Conservation (phyloP, 768 basidiomycete species). For the Chalciporus sphaerocephalus region DNA sequence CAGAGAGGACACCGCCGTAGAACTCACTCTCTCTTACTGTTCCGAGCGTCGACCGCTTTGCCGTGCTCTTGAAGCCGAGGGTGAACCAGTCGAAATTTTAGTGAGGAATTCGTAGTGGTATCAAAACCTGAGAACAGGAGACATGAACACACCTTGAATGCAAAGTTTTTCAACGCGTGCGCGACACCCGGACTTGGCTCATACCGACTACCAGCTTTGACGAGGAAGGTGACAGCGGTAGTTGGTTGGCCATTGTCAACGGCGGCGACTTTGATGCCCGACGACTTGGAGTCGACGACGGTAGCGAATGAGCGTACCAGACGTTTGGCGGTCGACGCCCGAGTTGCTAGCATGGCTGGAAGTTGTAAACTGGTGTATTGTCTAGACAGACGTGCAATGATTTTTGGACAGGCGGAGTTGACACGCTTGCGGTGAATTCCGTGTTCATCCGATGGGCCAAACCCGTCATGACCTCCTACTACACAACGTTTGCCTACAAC, state of each 20-base stretch:
- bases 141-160: constrained; percentile 79
- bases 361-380: constrained; percentile 17
- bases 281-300: constrained; percentile 56
- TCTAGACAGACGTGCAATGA: constrained; percentile 9
- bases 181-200: constrained; percentile 88
- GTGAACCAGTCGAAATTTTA: background rate
- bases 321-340: constrained; percentile 57
- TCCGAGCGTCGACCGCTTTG: constrained; percentile 80
- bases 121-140: background rate
- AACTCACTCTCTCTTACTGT: constrained; percentile 91
- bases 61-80: constrained; percentile 59
- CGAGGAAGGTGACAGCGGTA: constrained; percentile 79
- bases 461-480: background rate
- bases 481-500: background rate
- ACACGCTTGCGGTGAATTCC: constrained; percentile 18
- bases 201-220: constrained; percentile 90
- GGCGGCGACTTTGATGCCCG: constrained; percentile 83
- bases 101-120: background rate
- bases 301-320: constrained; percentile 76
- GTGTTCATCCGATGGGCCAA: constrained; percentile 22
- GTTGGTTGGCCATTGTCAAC: constrained; percentile 82
- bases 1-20: constrained; percentile 86
- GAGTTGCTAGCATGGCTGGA: constrained; percentile 56
- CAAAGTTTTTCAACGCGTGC: constrained; percentile 95
- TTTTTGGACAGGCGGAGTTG: constrained; percentile 26